Base-by-base conservation (phyloP, 2,329 filamentous ascomycete genomes). In the Aspergillus candidus region DNA sequence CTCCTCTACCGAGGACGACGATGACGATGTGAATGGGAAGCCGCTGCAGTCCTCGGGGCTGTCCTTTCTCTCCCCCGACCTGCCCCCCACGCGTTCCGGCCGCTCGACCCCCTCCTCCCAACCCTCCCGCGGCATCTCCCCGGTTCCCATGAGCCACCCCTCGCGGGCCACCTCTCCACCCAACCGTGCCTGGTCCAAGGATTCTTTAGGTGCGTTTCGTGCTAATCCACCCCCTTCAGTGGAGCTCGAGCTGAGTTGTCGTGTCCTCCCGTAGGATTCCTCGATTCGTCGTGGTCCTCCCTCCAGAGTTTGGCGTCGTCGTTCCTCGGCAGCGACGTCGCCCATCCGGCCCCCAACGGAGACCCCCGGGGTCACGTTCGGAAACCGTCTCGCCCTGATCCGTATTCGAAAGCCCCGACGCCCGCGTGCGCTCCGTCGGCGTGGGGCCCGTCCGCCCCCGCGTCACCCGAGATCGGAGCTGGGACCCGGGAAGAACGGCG, bases 261-360 rank as follows among this genome's bases (percentile, higher is more conserved):
- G 31, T 53, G 52, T 33, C 50, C 54, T 36, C 54, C 61, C 15
- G 47, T 62, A 37, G 63, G 67, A 52, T 62, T 72, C 41, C 60
- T 72, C 51, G 71, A 72, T 44, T 66, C 68, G 18, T 67, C 69
- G 4, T 75, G 72, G 72, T 69, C 71, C n/a, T 73, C 71, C 12
- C 55, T 74, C 37, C 70, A 73, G 52, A 70, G 63, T 32, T 51
- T 74, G 35, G 71, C 72, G n/a, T 73, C 72, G 3, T 69, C 68
- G n/a, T 59, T 74, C 22, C 43, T 73, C 33, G 70, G 71, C n/a
- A 68, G 60, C 38, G 68, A 72, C 46, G 55, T 52, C 27, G 55
- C 60, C 32, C 52, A 55, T 18, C 46, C 56, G 4, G 47, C 58
- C 30, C 44, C 60, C 14, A 57, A 58, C 44, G 60, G 60, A 47